Conservation (phyloP, 163 green algal genomes). For the Scenedesmus sp. region DNA sequence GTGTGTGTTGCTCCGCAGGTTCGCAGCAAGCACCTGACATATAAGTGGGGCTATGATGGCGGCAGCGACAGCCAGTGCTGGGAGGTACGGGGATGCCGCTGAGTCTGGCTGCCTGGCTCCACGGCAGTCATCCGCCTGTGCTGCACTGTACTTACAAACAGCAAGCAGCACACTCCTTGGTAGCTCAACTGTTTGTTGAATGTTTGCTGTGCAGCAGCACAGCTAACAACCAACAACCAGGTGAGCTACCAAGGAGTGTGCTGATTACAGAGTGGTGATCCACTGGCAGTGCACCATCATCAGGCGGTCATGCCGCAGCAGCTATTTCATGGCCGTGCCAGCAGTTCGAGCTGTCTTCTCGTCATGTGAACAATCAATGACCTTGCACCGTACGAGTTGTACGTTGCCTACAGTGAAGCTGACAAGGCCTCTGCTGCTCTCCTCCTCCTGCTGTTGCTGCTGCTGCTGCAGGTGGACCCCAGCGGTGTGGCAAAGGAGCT, state of each 20-base stretch:
- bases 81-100: slow-evolving; percentile 59
- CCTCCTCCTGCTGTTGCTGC: background rate
- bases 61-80: slow-evolving; percentile 57
- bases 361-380: too few species aligned
- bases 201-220: background rate
- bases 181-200: background rate
- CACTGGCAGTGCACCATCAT: background rate
- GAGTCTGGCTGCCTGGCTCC: background rate
- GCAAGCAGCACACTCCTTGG: background rate
- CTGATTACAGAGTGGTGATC: too few species aligned
- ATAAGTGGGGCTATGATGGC: slow-evolving; percentile 73
- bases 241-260: too few species aligned
- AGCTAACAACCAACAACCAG: too few species aligned
- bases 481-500: slow-evolving; percentile 68
- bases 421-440: background rate
- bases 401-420: too few species aligned
- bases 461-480: slow-evolving; percentile 69
- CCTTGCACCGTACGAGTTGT: too few species aligned
- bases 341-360: too few species aligned
- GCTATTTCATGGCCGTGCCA: background rate
- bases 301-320: background rate
- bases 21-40: slow-evolving; percentile 65
- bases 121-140: too few species aligned
- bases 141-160: background rate
- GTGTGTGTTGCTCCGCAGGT: background rate